Evolutionary conservation across 2,329 filamentous ascomycete genomes (phyloP), one percentile per base, ranked within the genome.

Genomic region (Hypoxylon sp.): DNA sequence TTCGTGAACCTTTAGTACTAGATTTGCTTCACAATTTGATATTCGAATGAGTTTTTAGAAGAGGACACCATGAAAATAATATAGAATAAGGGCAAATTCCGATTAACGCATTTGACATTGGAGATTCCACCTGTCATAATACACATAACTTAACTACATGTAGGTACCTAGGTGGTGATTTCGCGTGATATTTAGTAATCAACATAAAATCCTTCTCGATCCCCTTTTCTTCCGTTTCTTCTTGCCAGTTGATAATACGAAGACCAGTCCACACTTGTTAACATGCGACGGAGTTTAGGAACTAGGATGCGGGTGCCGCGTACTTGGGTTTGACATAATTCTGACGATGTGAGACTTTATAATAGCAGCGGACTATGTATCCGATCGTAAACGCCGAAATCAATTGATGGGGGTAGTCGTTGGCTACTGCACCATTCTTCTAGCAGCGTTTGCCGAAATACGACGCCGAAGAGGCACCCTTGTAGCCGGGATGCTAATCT

Each of bases 311-410:
- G 46, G 29, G 13, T 44, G 39, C 8, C 19, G 13, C 35, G 14
- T 39, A 39, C 35, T 14, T n/a, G 26, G 14, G 9, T 33, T 22
- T 8, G 26, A 52, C 10, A 52, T 44, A 26, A 39, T 17, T 22
- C 24, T 57, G 26, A 29, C 47, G 35, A 63, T 56, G 44, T 54
- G 31, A 54, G 62, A 52, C 29, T 6, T 35, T 19, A 17, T 63
- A 29, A 55, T 2, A 6, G 29, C 8, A 22, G 14, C n/a, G 31
- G 17, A 10, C 22, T 11, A 8, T n/a, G n/a, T n/a, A n/a, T 39
- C 24, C 58, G 29, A 47, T 11, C 26, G 42, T 62, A 62, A 66
- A 66, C 52, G 47, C 63, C 63, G 63, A 66, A 66, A 57, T 48
- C 46, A 22, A 29, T 48, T 19, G 4, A 35, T 31, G 26, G 9